These are phyloP conservation scores for Ramaria sp. DNA, from an alignment of 768 basidiomycete species.

Conservation along the genomic window DNA sequence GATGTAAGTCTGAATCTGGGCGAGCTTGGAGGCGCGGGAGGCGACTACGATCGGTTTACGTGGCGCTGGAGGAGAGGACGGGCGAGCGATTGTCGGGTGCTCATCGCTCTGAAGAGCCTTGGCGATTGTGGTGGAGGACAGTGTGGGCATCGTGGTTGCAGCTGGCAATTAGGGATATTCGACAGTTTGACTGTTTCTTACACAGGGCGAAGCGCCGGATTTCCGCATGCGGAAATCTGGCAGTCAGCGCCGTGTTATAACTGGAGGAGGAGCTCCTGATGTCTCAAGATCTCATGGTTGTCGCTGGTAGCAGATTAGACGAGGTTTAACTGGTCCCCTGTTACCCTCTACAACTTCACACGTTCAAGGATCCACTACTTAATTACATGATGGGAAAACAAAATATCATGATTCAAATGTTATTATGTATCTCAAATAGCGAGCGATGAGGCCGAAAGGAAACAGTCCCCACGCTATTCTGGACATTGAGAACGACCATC, in stretches of 20 bases:
- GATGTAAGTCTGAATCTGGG: conserved; percentile 80
- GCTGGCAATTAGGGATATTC: too few relatives aligned
- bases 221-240: too few relatives aligned
- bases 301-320: background rate
- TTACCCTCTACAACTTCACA: too few relatives aligned
- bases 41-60: conserved; percentile 47
- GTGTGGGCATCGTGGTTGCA: background rate
- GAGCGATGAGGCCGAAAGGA: background rate
- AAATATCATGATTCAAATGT: background rate
- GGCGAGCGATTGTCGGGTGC: background rate
- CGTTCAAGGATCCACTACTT: background rate
- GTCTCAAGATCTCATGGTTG: background rate
- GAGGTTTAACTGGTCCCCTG: background rate
- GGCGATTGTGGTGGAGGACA: background rate
- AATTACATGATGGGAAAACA: background rate
- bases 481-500: background rate
- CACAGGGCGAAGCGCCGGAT: too few relatives aligned
- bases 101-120: background rate
- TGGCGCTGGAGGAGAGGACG: background rate
- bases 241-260: too few relatives aligned
- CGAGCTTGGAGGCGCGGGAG: conserved; percentile 80
- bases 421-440: conserved; percentile 2
- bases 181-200: too few relatives aligned
- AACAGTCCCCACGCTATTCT: background rate
- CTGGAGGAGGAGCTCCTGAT: background rate